Conservation (phyloP, 2,329 filamentous ascomycete genomes). For the Fusarium ambrosium region DNA sequence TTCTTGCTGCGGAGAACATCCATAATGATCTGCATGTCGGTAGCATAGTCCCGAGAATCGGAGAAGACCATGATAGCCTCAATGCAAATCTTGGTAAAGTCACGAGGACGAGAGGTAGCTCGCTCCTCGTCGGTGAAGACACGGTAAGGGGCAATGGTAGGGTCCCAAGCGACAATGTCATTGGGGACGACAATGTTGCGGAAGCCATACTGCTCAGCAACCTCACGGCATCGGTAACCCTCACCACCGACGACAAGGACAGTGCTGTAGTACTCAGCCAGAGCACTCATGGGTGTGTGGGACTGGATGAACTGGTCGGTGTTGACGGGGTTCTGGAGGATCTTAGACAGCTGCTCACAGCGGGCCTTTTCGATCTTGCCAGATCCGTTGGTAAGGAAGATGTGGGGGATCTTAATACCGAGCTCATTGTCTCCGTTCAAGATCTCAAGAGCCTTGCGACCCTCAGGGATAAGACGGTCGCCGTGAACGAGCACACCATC, state of each 20-base stretch:
- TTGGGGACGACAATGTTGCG: conserved; percentile 84
- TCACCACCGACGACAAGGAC: conserved; percentile 83
- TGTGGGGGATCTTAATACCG: conserved; percentile 88
- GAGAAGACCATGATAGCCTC: conserved; percentile 93
- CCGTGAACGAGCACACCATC: conserved; percentile 91
- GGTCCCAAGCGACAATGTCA: conserved; percentile 81
- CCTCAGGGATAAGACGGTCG: conserved; percentile 81
- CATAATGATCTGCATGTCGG: conserved; percentile 83
- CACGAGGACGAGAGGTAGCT: conserved; percentile 74
- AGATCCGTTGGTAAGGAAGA: conserved; percentile 92
- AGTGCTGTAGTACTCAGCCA: conserved; percentile 82
- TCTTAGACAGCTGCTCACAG: conserved; percentile 79
- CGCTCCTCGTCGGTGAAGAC: conserved; percentile 73
- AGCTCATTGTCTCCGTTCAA: conserved; percentile 80
- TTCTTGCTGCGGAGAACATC: conserved; percentile 84
- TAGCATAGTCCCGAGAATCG: conserved; percentile 91
- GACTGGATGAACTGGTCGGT: conserved; percentile 78
- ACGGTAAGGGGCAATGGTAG: conserved; percentile 85
- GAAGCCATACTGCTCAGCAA: conserved; percentile 76
- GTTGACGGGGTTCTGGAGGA: conserved; percentile 44
- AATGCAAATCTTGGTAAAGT: conserved; percentile 83
- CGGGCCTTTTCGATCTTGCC: conserved; percentile 90
- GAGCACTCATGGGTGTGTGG: conserved; percentile 83
- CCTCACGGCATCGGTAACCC: conserved; percentile 74
- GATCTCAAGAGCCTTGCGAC: conserved; percentile 76